Percentiles rank a stretch among this genome's conserved stretches.
These are phyloP conservation scores for Penicillium sp. DNA, from an alignment of 2,329 filamentous ascomycete genomes.

Conservation along the genomic window DNA sequence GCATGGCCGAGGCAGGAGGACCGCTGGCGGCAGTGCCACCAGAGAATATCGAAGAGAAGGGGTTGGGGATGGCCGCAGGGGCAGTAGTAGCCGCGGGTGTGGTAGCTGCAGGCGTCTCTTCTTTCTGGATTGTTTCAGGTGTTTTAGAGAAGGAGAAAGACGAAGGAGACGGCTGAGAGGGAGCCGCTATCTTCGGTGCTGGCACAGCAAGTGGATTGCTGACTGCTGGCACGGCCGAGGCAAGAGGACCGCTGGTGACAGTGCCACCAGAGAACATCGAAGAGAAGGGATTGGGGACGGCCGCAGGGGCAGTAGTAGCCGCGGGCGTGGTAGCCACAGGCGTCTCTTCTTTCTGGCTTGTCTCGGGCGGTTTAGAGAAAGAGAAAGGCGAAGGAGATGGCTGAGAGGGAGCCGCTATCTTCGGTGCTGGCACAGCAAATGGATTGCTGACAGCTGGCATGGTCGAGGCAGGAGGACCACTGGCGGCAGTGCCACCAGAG, in stretches of 20 bases:
- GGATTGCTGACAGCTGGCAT: not conserved
- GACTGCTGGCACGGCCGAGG: not conserved
- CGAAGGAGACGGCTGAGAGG: not conserved
- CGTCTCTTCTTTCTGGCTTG: not conserved
- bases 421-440: not conserved
- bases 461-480: not conserved
- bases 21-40: not conserved
- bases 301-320: not conserved
- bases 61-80: not conserved
- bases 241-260: not conserved
- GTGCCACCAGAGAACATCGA: not conserved
- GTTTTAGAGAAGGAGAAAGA: constrained; percentile 7
- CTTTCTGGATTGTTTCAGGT: not conserved
- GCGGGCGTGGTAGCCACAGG: not conserved
- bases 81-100: not conserved
- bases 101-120: not conserved
- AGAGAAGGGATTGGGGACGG: not conserved
- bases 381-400: not conserved
- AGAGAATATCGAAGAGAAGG: not conserved
- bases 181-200: not conserved
- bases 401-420: not conserved
- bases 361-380: constrained; percentile 4
- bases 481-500: not conserved
- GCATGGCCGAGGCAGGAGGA: not conserved
- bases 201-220: not conserved